Conservation (phyloP, 345 rosid genomes). For the rapeseed (Brassica napus) region Da-Ae NC_063452.1:19006001-19006500, state of each 20-base stretch:
- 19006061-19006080: not conserved
- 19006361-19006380: not conserved
- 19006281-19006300: not conserved
- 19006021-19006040: not conserved
- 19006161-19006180: not conserved
- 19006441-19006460: not conserved
- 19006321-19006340: not conserved
- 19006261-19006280: not conserved
- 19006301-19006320: not conserved
- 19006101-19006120: not conserved
- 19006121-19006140: not conserved
- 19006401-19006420: not conserved
- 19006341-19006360: not conserved
- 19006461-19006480: not conserved
- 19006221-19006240: not conserved
- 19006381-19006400: not conserved
- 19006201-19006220: not conserved
- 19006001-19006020: not conserved
- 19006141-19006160: not conserved
- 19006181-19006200: not conserved
- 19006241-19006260: not conserved
- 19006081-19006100: not conserved
- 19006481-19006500: not conserved
- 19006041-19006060: not conserved
- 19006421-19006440: not conserved